Conservation (phyloP, 306 rosid species). For the Quercus bicolor region DNA sequence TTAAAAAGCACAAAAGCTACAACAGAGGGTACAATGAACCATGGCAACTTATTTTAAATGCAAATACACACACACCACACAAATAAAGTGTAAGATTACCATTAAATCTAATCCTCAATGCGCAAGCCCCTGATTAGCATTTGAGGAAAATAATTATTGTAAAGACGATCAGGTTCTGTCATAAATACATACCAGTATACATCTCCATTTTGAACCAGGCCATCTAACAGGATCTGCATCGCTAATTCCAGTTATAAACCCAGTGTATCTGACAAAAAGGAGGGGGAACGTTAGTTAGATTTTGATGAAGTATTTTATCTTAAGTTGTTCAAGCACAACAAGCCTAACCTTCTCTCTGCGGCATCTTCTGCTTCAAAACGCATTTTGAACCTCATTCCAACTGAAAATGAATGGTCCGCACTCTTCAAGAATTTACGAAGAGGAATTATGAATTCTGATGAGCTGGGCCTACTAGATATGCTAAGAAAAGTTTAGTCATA, state of each 20-base stretch:
- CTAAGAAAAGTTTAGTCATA: neutral
- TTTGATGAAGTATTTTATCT: neutral
- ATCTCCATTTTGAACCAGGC: conserved; percentile 93
- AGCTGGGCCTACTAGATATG: conserved; percentile 56
- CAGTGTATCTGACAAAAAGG: conserved; percentile 58
- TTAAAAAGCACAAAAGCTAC: neutral
- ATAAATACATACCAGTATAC: conserved; percentile 51
- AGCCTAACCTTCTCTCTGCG: conserved; percentile 72
- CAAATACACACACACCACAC: neutral
- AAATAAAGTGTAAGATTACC: neutral
- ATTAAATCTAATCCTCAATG: neutral
- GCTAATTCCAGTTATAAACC: conserved; percentile 62
- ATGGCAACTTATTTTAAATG: neutral
- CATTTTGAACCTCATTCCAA: conserved; percentile 90
- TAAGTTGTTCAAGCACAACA: neutral
- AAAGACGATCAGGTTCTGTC: neutral
- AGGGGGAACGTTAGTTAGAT: neutral
- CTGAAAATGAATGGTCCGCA: conserved; percentile 57
- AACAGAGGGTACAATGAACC: neutral
- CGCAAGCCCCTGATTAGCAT: neutral
- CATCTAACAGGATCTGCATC: conserved; percentile 83
- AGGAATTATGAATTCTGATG: conserved; percentile 80
- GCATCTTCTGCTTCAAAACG: conserved; percentile 90
- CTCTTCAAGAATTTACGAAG: conserved; percentile 60
- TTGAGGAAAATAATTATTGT: neutral